phyloP scores from a whole-genome alignment of 306 rosid genomes.

The Dalbergia oliveri region DNA sequence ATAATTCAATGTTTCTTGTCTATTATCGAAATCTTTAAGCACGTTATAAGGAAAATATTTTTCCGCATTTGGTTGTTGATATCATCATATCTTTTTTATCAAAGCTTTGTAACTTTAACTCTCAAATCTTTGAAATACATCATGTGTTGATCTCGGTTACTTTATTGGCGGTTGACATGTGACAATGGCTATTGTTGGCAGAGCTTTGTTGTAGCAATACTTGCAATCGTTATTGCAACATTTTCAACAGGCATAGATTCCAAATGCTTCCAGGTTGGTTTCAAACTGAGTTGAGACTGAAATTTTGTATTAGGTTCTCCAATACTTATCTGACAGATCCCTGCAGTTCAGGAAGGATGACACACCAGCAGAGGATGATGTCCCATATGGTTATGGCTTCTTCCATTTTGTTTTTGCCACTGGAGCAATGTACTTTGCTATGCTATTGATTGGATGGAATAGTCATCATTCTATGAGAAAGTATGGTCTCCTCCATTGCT shows the following conservation, averaged over 20 bases:
- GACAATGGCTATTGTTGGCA: constrained; percentile 55
- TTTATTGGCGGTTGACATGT: constrained; percentile 23
- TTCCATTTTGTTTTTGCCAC: constrained; percentile 98
- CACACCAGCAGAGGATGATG: constrained; percentile 75
- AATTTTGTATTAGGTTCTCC: constrained; percentile 31
- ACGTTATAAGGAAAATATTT: constrained; percentile 17
- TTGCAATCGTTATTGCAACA: constrained; percentile 89
- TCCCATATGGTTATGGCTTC: constrained; percentile 98
- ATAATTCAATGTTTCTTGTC: background rate
- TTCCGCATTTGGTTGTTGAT: background rate
- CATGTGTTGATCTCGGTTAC: background rate
- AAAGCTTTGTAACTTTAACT: constrained; percentile 24
- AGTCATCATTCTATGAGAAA: constrained; percentile 80
- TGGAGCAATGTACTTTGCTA: constrained; percentile 98
- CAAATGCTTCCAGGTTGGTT: constrained; percentile 87
- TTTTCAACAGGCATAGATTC: constrained; percentile 98
- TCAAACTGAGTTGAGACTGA: constrained; percentile 31
- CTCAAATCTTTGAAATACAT: constrained; percentile 22
- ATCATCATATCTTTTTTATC: constrained; percentile 29
- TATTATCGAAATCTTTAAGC: constrained; percentile 28
- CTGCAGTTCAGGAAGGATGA: constrained; percentile 80
- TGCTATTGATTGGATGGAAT: constrained; percentile 97
- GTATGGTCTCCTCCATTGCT: constrained; percentile 52
- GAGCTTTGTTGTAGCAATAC: constrained; percentile 91
- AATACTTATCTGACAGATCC: constrained; percentile 47